Evolutionary conservation across 75 land plant genomes (phyloP).

Genomic region (Picea glauca): DNA sequence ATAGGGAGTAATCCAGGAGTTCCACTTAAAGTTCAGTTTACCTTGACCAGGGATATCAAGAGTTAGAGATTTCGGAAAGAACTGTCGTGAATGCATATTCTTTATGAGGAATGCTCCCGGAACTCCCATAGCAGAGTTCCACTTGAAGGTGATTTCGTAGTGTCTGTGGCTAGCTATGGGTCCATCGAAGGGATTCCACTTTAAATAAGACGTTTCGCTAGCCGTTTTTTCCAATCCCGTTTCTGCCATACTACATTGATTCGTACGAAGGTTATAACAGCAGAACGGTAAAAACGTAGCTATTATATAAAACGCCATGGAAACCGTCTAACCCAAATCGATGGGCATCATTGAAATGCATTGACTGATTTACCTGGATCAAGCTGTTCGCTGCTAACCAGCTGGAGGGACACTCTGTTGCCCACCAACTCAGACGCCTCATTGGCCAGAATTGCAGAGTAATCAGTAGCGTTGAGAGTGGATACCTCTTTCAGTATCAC

Average conservation of each 20-base stretch:
- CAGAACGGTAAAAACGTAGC: too few relatives aligned
- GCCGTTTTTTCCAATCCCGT: background rate
- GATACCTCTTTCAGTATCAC: constrained; percentile 2
- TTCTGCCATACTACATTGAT: background rate
- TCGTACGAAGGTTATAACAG: too few relatives aligned
- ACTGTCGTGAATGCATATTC: constrained; percentile 27
- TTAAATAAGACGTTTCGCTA: background rate
- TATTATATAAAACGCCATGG: too few relatives aligned
- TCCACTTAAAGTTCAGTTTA: constrained; percentile 57
- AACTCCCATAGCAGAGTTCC: constrained; percentile 9
- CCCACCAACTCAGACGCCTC: background rate
- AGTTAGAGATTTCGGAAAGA: constrained; percentile 4
- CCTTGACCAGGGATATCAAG: constrained; percentile 17
- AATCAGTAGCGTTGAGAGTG: background rate
- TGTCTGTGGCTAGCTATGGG: background rate
- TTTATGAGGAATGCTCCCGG: constrained; percentile 26
- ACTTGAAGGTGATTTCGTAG: background rate
- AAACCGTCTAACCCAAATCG: too few relatives aligned
- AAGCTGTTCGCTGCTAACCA: background rate
- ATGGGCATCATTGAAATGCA: too few relatives aligned
- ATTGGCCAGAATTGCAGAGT: background rate
- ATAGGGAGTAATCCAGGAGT: constrained; percentile 75
- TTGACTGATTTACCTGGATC: background rate
- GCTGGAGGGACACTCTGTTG: background rate
- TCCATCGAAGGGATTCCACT: constrained; percentile 1